Evolutionary conservation across 108 stramenopile species (phyloP).

Genomic region (Poteriospumella lacustris): DNA sequence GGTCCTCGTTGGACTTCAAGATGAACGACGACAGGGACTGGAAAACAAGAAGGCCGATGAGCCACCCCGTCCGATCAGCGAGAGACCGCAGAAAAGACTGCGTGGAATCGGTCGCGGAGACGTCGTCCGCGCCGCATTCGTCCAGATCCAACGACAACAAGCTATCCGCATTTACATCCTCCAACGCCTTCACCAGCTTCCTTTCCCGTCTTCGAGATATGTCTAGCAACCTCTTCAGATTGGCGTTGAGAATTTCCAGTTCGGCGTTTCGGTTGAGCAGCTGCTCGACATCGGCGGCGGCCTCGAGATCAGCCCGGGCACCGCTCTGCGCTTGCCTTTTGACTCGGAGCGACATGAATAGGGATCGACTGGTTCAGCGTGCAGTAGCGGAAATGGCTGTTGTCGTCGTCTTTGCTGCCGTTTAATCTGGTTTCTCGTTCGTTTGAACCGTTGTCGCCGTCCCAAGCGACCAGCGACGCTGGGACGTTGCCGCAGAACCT

Average conservation of each 20-base stretch:
- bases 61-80: conserved; percentile 70
- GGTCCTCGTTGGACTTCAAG: conserved; percentile 64
- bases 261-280: neutral
- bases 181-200: neutral
- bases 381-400: too few relatives aligned
- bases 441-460: too few relatives aligned
- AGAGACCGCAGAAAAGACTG: conserved; percentile 23
- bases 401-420: too few relatives aligned
- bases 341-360: too few relatives aligned
- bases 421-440: too few relatives aligned
- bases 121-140: neutral
- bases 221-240: neutral
- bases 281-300: neutral
- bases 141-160: neutral
- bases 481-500: too few relatives aligned
- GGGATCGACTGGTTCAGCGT: too few relatives aligned
- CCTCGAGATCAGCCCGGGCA: neutral
- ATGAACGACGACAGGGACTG: conserved; percentile 76
- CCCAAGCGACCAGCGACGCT: too few relatives aligned
- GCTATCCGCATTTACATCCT: neutral
- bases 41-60: conserved; percentile 73
- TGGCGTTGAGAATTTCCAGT: neutral
- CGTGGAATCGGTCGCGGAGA: neutral
- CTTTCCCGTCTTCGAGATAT: neutral
- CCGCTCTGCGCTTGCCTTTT: too few relatives aligned